A percentile compares a stretch with the other conserved stretches of the same genome.
Conservation (phyloP, 2,329 filamentous ascomycete genomes). For the Cytospora leucostoma region DNA sequence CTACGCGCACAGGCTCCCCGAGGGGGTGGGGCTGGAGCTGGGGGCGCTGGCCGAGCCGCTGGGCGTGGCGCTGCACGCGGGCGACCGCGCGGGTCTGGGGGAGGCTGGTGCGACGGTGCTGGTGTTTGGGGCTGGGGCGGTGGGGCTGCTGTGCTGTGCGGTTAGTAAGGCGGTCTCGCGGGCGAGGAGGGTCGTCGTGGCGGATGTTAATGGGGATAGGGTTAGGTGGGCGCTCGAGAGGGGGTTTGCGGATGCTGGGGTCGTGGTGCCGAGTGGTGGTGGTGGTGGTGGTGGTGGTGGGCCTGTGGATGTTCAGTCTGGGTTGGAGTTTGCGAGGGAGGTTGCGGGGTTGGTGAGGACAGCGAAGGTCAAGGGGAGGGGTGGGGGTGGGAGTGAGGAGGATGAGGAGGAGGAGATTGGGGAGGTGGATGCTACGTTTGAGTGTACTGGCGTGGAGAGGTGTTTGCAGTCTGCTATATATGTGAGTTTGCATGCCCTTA, state of each 20-base stretch:
- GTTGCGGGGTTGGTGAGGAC: conserved; percentile 48
- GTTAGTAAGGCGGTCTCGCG: conserved; percentile 52
- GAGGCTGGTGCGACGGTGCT: conserved; percentile 48
- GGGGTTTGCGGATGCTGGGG: conserved; percentile 55
- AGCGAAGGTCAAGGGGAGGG: conserved; percentile 33
- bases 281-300: conserved; percentile 43
- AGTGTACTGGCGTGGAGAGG: conserved; percentile 77
- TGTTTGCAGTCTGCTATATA: conserved; percentile 77
- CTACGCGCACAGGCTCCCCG: conserved; percentile 60
- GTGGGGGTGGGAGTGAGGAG: no score
- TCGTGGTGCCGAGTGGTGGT: conserved; percentile 50
- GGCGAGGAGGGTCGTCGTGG: conserved; percentile 50
- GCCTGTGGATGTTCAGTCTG: conserved; percentile 53
- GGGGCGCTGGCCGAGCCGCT: conserved; percentile 63
- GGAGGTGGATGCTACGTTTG: conserved; percentile 69
- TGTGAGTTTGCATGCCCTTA: no score
- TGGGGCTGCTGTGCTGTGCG: conserved; percentile 60
- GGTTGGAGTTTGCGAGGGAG: conserved; percentile 52
- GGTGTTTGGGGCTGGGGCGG: conserved; percentile 62
- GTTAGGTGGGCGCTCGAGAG: conserved; percentile 58
- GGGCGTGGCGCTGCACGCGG: conserved; percentile 60
- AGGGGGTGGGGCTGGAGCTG: conserved; percentile 48
- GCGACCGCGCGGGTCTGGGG: conserved; percentile 45
- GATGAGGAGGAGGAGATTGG: conserved; percentile 47
- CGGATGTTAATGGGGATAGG: conserved; percentile 58